Percentiles rank a stretch among this genome's conserved stretches.
Conservation (phyloP, 257 asterid species). For the Plantago ovata region DNA sequence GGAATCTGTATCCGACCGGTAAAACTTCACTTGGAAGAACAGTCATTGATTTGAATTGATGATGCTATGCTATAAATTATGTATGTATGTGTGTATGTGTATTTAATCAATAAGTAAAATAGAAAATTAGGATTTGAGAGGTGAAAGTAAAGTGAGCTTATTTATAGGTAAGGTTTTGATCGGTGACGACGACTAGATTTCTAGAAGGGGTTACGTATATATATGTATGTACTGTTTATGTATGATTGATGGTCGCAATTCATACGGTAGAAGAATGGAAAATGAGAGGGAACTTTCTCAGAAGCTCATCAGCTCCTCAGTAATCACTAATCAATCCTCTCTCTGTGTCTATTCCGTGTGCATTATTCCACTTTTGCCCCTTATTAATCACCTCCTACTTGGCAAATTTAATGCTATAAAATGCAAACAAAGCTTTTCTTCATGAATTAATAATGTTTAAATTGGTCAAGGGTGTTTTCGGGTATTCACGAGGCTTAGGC, state of each 20-base stretch:
- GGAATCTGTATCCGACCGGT: conserved; percentile 89
- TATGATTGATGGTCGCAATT: too few species aligned
- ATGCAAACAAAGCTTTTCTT: too few species aligned
- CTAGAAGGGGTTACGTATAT: too few species aligned
- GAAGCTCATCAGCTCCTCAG: not conserved
- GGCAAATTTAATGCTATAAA: too few species aligned
- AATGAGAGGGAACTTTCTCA: conserved; percentile 24
- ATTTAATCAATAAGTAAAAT: not conserved
- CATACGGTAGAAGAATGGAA: not conserved
- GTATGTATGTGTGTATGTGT: too few species aligned
- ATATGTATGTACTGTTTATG: too few species aligned
- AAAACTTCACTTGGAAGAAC: conserved; percentile 47
- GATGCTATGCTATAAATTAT: not conserved
- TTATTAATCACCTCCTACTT: too few species aligned
- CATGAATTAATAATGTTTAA: too few species aligned
- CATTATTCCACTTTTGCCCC: conserved; percentile 25
- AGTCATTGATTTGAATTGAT: conserved; percentile 36
- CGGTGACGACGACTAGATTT: too few species aligned
- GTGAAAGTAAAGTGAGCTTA: conserved; percentile 8
- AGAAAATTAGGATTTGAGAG: not conserved
- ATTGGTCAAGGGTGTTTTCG: conserved; percentile 24
- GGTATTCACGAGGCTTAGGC: conserved; percentile 32
- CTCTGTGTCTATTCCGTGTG: conserved; percentile 63
- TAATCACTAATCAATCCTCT: too few species aligned
- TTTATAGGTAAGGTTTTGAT: too few species aligned